Evolutionary conservation across 306 rosid species (phyloP), one percentile per base, ranked within the genome.

Genomic region (Castanopsis chinensis): DNA sequence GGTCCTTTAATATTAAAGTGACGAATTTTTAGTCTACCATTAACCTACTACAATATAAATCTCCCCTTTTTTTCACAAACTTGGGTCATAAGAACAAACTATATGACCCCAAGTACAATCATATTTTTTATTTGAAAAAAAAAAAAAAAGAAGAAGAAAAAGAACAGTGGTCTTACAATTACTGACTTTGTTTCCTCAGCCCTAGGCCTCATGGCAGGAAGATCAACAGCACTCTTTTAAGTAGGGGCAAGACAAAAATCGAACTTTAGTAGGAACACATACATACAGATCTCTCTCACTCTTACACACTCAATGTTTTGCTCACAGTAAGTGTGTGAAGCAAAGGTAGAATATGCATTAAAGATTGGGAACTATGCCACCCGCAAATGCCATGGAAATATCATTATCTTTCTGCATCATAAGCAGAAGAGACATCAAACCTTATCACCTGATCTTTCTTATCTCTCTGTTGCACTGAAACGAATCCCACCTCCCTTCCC

Each of bases 401-500:
- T 83, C 82, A 69, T 73, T 78, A 61, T 71, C 83, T 69, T 75
- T 61, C 80, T 74, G 70, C 52, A 17, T 55, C 53, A 35, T 59
- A 73, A 57, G 85, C 82, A 43, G 72, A 13, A 23, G 68, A 74
- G 43, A 54, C 73, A 75, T 74, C 76, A 54, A 27, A 69, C 69
- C 68, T 74, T 79, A 74, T 83, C 83, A 78, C 63, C 77, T 56
- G 72, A 72, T 63, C 76, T 32, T 70, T 67, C 49, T 74, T 37
- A 4, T 58, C 19, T 72, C 32, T 30, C 61, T 43, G 65, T 56
- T 82, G 85, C 74, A 70, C 67, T 69, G 75, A 74, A 69, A 77
- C 77, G 78, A 81, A 76, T 71, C 69, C 74, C 74, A 69, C 87
- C 87, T 85, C 87, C 79, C 85, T 83, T 86, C 83, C 82, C 84